Evolutionary conservation across 2,329 filamentous ascomycete species (phyloP), one percentile per base, ranked within the genome.

Genomic region (Microsporum ferrugineum): DNA sequence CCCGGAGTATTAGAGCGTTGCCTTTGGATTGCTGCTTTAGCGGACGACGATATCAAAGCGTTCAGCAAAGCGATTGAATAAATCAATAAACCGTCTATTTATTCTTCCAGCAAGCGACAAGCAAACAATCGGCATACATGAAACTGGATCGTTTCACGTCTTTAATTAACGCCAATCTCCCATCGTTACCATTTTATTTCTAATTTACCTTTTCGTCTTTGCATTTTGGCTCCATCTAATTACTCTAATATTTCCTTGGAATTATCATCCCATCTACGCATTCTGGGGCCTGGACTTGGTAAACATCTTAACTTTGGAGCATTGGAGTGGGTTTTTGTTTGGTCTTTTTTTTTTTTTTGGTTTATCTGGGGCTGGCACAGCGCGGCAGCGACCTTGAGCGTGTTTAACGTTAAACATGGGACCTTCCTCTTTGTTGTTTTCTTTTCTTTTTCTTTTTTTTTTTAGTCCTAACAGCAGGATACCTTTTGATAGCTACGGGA

Each of bases 1-100:
- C 78, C 79, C 1, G 81, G 82, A 62, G 76, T 84, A 38, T 76
- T 86, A 63, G 82, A 83, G 70, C 79, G 81, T 64, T 87, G 84
- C 71, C 75, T 87, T 36, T 87, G 84, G 84, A 78, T 86, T 66
- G 80, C 83, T 43, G 82, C 82, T 51, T 72, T 87, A 49, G 75
- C 77, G 23, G 84, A 86, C 64, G 78, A 80, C 39, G 80, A 84
- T 68, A 82, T 86, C 55, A 71, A 76, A 62, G 65, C 68, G 47
- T 71, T 75, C 58, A 80, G 78, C 68, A 77, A 75, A 61, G 66
- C 67, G 33, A 68, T 80, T 59, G 76, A 65, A 60, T 65, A 45
- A 62, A 27, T 27, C 17, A 29, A 23, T 17, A 5, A 5, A 23
- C 17, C 17, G 17, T 23, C 17, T 23, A 23, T 23, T 23, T 38